Conservation (phyloP, 1,139 yeast genomes). For the Hansenula anomala region DNA sequence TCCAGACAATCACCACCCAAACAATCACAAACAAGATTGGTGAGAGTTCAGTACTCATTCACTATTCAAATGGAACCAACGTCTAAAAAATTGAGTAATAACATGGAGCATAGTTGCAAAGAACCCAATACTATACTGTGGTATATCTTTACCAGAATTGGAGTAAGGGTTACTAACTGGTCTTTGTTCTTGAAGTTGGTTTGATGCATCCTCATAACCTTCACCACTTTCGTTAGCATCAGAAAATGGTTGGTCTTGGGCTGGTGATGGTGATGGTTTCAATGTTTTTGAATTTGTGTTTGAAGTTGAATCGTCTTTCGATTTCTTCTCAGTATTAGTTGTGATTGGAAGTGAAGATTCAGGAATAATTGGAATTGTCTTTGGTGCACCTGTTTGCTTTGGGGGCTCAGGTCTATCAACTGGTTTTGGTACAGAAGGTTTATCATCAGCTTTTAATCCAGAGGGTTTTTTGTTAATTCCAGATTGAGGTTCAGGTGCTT, state of each 20-base stretch:
- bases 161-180: neutral
- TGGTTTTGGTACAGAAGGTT: neutral
- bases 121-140: constrained; percentile 1
- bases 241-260: too few relatives aligned
- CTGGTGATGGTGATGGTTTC: too few relatives aligned
- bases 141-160: neutral
- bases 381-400: neutral
- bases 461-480: neutral
- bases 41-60: too few relatives aligned
- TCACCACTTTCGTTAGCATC: too few relatives aligned
- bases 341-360: neutral
- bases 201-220: too few relatives aligned
- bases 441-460: too few relatives aligned
- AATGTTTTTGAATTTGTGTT: neutral
- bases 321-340: too few relatives aligned
- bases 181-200: neutral
- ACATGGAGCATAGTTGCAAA: constrained; percentile 2
- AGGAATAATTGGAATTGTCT: neutral
- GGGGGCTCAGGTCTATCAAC: constrained; percentile 2
- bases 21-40: too few relatives aligned
- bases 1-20: too few relatives aligned
- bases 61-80: too few relatives aligned
- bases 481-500: neutral
- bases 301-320: too few relatives aligned
- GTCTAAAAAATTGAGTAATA: constrained; percentile 2